Percentiles rank a stretch among this genome's conserved stretches.
Conservation (phyloP, 306 rosid genomes). For the Quercus robur region DNA sequence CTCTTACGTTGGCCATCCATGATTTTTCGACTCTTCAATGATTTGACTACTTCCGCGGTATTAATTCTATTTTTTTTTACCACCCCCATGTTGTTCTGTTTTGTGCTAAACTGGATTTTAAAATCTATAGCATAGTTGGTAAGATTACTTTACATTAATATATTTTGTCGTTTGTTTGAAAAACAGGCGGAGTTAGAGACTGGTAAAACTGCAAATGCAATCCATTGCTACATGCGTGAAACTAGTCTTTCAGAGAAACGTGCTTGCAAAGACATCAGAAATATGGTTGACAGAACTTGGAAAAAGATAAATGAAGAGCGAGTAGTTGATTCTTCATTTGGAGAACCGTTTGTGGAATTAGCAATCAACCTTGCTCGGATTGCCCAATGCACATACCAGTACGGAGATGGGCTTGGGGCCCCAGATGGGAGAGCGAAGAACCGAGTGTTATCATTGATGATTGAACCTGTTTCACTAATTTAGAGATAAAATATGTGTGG, state of each 20-base stretch:
- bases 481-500: background rate
- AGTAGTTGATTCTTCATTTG: slow-evolving; percentile 21
- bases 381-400: slow-evolving; percentile 44
- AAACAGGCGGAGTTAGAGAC: slow-evolving; percentile 50
- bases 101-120: background rate
- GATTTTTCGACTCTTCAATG: slow-evolving; percentile 56
- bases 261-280: slow-evolving; percentile 1
- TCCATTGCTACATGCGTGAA: slow-evolving; percentile 33
- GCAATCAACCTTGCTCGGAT: slow-evolving; percentile 45
- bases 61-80: no score
- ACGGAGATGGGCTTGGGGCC: slow-evolving; percentile 59
- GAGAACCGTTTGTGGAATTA: slow-evolving; percentile 31
- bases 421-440: slow-evolving; percentile 29
- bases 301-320: slow-evolving; percentile 43
- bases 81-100: background rate
- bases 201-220: slow-evolving; percentile 50
- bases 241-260: slow-evolving; percentile 19
- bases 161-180: background rate
- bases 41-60: slow-evolving; percentile 50
- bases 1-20: slow-evolving; percentile 32
- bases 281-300: slow-evolving; percentile 43
- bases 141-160: background rate
- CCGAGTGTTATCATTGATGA: slow-evolving; percentile 29
- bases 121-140: background rate
- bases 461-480: slow-evolving; percentile 31